Evolutionary conservation across 192 early-diverging fungal genomes (phyloP), one percentile per base, ranked within the genome.

Genomic region (Coemansia sp.): DNA sequence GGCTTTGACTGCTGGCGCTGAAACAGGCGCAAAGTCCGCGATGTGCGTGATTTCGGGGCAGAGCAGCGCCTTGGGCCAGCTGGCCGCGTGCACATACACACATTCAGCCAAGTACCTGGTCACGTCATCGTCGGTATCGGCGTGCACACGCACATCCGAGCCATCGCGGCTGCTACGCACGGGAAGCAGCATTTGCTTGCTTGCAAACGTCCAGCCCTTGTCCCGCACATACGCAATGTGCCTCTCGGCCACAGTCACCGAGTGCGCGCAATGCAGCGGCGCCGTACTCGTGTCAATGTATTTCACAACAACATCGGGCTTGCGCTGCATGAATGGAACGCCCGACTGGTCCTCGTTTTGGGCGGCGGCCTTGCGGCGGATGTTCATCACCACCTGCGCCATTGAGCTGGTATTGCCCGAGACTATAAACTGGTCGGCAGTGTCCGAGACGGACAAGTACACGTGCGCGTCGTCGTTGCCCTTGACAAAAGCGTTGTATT

Each of bases 341-440:
- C 85, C 82, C 11, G 86, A 86, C 66, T 97, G 93, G 69, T 97
- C 93, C 21, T 84, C 75, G 51, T 84, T 83, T 5, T 86, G 67
- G 24, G 87, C 80, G 10, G 90, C 91, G 66, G 91, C 89, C 63
- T 92, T 81, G 66, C 89, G 89, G 56, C 93, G 90, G n/a, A 95
- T 84, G 50, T 85, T 84, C 18, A 88, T 79, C 69, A 91, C 88
- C 31, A 97, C 83, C 81, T 91, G 92, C 58, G 88, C 89, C 18
- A 97, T 72, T 14, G 88, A 90, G 56, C 88, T 83, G 10, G 85
- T 84, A 58, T 87, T 88, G 23, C 95, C 95, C 6, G 92, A 89
- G 65, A 84, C 86, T 19, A 92, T 85, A 65, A 88, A 83, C 2
- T 85, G 82, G 45, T 85, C 83, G 22, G 91, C 87, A 1, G 90